phyloP scores from a whole-genome alignment of 116 monocot genomes.

The Phalaenopsis hybrid region DNA sequence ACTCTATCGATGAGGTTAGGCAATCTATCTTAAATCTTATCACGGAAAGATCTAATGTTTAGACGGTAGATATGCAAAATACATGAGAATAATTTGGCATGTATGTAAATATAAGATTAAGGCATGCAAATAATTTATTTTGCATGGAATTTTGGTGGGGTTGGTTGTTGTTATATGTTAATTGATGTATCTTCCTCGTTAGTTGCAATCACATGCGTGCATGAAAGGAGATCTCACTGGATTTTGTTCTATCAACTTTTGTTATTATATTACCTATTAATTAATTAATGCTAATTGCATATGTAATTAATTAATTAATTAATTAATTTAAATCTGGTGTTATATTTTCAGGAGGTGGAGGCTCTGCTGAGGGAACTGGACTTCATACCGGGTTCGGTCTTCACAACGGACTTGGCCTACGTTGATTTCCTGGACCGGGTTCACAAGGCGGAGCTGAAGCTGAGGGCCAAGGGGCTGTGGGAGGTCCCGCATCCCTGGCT shows the following conservation, averaged over 20 bases:
- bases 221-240: slow-evolving; percentile 34
- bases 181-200: background rate
- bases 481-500: slow-evolving; percentile 93
- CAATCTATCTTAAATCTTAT: no score
- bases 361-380: slow-evolving; percentile 41
- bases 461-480: slow-evolving; percentile 67
- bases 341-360: slow-evolving; percentile 43
- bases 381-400: slow-evolving; percentile 54
- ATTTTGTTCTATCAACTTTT: slow-evolving; percentile 38
- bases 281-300: background rate
- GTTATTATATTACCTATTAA: slow-evolving; percentile 8
- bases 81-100: no score
- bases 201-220: slow-evolving; percentile 31
- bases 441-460: slow-evolving; percentile 63
- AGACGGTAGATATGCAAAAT: no score
- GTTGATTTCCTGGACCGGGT: slow-evolving; percentile 76
- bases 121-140: background rate
- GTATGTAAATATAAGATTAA: background rate
- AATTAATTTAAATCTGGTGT: background rate
- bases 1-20: slow-evolving; percentile 43
- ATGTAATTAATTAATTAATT: slow-evolving; percentile 2
- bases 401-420: slow-evolving; percentile 63
- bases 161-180: background rate
- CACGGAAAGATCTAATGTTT: no score
- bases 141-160: background rate